These are phyloP conservation scores for Vanrija sp. DNA, from an alignment of 1,284 basidiomycete genomes.

Conservation along the genomic window DNA sequence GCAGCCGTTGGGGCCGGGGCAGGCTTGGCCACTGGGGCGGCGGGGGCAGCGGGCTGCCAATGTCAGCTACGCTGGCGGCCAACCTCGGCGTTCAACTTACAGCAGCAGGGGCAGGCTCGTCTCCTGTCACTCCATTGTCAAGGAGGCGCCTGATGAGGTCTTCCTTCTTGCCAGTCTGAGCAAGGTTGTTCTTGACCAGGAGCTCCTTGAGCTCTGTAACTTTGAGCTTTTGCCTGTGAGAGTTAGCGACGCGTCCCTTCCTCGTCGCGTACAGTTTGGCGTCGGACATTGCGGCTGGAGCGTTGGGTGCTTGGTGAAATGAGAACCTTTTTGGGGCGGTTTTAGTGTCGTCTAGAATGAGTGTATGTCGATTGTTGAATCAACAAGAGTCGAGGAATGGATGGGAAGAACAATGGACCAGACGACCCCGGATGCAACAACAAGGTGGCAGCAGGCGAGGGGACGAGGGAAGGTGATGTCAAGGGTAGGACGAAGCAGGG, in stretches of 20 bases:
- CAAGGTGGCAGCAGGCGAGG: background rate
- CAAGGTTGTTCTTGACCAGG: constrained; percentile 35
- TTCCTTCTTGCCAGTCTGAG: constrained; percentile 48
- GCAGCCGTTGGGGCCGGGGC: background rate
- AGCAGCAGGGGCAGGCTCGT: constrained; percentile 2
- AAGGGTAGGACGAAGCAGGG: too few species aligned
- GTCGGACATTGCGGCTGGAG: constrained; percentile 4
- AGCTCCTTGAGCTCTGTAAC: constrained; percentile 51
- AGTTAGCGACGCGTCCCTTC: background rate
- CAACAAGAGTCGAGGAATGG: background rate
- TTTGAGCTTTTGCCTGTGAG: constrained; percentile 47
- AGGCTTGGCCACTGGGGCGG: background rate
- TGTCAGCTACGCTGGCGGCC: too few species aligned
- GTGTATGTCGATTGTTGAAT: background rate
- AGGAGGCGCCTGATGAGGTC: constrained; percentile 48
- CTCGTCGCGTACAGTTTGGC: constrained; percentile 22
- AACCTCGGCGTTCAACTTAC: too few species aligned
- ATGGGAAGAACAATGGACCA: background rate
- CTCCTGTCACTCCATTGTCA: constrained; percentile 30
- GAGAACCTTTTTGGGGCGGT: too few species aligned
- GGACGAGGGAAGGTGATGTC: background rate
- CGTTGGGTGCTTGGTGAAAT: too few species aligned
- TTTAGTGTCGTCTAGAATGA: too few species aligned
- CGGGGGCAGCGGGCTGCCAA: constrained; percentile 15
- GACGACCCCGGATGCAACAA: background rate